Evolutionary conservation across 768 basidiomycete species (phyloP).

Genomic region (Tricholoma flavovirens): DNA sequence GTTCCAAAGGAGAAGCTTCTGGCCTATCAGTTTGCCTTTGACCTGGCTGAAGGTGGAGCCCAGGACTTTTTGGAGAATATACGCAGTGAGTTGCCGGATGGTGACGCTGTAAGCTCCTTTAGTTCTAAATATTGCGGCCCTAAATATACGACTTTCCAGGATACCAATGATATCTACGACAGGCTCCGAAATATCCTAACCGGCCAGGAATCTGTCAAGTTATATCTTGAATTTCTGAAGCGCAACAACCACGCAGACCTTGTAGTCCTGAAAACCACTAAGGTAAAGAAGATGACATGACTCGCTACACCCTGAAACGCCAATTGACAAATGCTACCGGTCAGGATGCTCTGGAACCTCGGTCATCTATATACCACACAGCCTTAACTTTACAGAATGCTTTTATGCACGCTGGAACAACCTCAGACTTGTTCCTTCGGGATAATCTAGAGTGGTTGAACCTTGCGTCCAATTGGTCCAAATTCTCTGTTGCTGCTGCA

Average conservation of each 20-base stretch:
- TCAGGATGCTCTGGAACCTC: constrained; percentile 85
- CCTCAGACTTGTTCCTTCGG: constrained; percentile 87
- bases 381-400: constrained; percentile 96
- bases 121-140: not conserved
- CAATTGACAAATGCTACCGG: constrained; percentile 4
- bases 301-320: not conserved
- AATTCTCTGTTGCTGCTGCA: constrained; percentile 95
- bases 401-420: constrained; percentile 97
- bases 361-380: constrained; percentile 96
- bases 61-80: constrained; percentile 88
- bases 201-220: constrained; percentile 86
- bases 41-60: constrained; percentile 88
- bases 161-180: constrained; percentile 58
- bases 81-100: constrained; percentile 61
- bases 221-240: constrained; percentile 94
- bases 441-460: constrained; percentile 97
- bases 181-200: constrained; percentile 79
- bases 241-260: constrained; percentile 92
- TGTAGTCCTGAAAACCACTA: constrained; percentile 87
- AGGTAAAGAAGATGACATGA: constrained; percentile 47
- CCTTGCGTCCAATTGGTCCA: constrained; percentile 95
- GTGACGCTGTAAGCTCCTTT: constrained; percentile 45
- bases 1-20: constrained; percentile 67
- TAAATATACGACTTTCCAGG: constrained; percentile 30
- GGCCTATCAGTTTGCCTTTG: constrained; percentile 95